Conservation (phyloP, 2,329 filamentous ascomycete genomes). For the Fusarium sp. region DNA sequence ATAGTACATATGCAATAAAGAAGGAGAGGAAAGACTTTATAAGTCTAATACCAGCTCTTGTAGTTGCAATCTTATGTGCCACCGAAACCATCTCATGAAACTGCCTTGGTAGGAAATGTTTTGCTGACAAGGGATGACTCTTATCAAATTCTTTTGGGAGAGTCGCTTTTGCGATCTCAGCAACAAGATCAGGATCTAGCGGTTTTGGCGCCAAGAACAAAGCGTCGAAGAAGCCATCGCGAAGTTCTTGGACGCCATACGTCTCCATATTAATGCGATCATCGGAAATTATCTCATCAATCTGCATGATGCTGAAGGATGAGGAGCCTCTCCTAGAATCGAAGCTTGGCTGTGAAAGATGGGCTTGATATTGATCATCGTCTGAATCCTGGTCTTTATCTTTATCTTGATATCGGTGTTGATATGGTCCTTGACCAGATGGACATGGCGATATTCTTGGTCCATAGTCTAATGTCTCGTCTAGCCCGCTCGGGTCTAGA, state of each 20-base stretch:
- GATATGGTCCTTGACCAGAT: neutral
- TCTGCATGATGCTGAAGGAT: slow-evolving; percentile 49
- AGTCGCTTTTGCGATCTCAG: slow-evolving; percentile 56
- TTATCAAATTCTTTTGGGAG: slow-evolving; percentile 61
- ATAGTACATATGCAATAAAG: slow-evolving; percentile 66
- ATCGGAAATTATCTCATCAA: slow-evolving; percentile 51
- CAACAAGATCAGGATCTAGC: slow-evolving; percentile 54
- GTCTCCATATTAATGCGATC: slow-evolving; percentile 53
- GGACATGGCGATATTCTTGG: slow-evolving; percentile 11
- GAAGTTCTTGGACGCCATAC: slow-evolving; percentile 57
- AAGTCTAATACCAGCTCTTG: slow-evolving; percentile 63
- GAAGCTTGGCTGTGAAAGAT: slow-evolving; percentile 35
- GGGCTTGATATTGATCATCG: slow-evolving; percentile 1
- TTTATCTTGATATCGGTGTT: neutral
- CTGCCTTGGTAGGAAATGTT: slow-evolving; percentile 61
- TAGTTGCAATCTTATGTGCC: slow-evolving; percentile 56
- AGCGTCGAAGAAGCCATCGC: slow-evolving; percentile 62
- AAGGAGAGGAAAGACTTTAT: slow-evolving; percentile 67
- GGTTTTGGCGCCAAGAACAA: slow-evolving; percentile 59
- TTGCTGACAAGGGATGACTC: slow-evolving; percentile 59
- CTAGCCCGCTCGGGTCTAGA: slow-evolving; percentile 43
- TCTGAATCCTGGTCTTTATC: neutral
- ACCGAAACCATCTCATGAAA: slow-evolving; percentile 58
- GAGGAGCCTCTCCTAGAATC: slow-evolving; percentile 47
- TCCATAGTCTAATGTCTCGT: slow-evolving; percentile 6